phyloP scores from a whole-genome alignment of 2,329 filamentous ascomycete genomes.

The Beauveria rudraprayagi region DNA sequence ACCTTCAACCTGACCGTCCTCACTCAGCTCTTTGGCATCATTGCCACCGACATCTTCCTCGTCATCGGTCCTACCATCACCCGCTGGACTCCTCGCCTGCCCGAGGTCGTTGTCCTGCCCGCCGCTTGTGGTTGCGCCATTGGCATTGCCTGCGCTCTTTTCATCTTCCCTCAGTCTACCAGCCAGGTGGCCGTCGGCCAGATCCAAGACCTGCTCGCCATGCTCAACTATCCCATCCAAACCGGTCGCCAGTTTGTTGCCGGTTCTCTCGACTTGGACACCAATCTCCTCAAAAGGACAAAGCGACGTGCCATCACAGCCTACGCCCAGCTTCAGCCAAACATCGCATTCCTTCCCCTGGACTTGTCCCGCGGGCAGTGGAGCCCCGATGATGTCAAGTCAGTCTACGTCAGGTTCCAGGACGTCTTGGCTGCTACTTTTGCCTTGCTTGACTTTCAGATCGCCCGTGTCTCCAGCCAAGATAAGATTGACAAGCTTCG shows the following conservation, averaged over 20 bases:
- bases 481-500: slow-evolving; percentile 13
- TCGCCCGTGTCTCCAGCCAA: slow-evolving; percentile 21
- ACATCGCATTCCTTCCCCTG: slow-evolving; percentile 35
- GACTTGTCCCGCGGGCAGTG: slow-evolving; percentile 39
- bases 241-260: slow-evolving; percentile 20
- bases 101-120: slow-evolving; percentile 33
- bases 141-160: slow-evolving; percentile 33
- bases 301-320: slow-evolving; percentile 23
- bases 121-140: slow-evolving; percentile 37
- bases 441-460: slow-evolving; percentile 35
- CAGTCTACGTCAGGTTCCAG: slow-evolving; percentile 28
- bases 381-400: slow-evolving; percentile 34
- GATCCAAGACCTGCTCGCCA: slow-evolving; percentile 23
- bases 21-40: slow-evolving; percentile 37
- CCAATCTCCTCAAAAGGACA: slow-evolving; percentile 19
- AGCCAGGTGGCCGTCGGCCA: slow-evolving; percentile 33
- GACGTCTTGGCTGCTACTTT: slow-evolving; percentile 26
- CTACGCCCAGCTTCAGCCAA: slow-evolving; percentile 31
- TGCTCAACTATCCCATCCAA: slow-evolving; percentile 25
- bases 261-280: slow-evolving; percentile 17
- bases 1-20: slow-evolving; percentile 37
- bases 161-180: slow-evolving; percentile 43
- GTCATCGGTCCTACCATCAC: slow-evolving; percentile 34
- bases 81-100: slow-evolving; percentile 31
- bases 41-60: slow-evolving; percentile 38